Evolutionary conservation across 78 protist species (phyloP).

Genomic region (Dictyostelium brefeldianum): DNA sequence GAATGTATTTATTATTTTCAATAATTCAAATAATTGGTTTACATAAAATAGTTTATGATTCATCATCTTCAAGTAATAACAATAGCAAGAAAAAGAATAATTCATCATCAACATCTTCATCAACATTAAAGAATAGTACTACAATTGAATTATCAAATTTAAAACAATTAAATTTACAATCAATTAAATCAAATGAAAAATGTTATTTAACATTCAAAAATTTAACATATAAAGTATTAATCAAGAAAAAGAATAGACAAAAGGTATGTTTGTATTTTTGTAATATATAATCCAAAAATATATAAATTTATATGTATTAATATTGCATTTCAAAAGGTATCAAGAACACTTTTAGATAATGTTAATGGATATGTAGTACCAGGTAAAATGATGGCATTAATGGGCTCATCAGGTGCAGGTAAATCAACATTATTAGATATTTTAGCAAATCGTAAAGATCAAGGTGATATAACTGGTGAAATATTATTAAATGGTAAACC

Average conservation of each 20-base stretch:
- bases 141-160: too few relatives aligned
- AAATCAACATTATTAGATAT: slow-evolving; percentile 37
- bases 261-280: not conserved
- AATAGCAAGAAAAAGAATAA: not conserved
- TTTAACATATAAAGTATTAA: slow-evolving; percentile 21
- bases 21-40: slow-evolving; percentile 14
- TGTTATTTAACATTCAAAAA: slow-evolving; percentile 50
- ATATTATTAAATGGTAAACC: slow-evolving; percentile 30
- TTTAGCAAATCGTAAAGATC: slow-evolving; percentile 54
- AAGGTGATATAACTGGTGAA: slow-evolving; percentile 43
- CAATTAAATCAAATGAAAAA: not conserved
- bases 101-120: not conserved
- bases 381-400: slow-evolving; percentile 63
- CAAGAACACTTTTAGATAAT: not conserved
- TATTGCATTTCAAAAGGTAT: not conserved
- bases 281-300: not conserved
- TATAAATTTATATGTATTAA: too few relatives aligned
- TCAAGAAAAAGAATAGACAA: not conserved
- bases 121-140: not conserved
- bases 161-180: not conserved
- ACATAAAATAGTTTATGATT: not conserved
- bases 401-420: slow-evolving; percentile 87
- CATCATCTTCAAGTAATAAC: too few relatives aligned
- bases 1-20: slow-evolving; percentile 35
- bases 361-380: slow-evolving; percentile 66